phyloP scores from a whole-genome alignment of 768 basidiomycete genomes.

The Tylopilus sp. region DNA sequence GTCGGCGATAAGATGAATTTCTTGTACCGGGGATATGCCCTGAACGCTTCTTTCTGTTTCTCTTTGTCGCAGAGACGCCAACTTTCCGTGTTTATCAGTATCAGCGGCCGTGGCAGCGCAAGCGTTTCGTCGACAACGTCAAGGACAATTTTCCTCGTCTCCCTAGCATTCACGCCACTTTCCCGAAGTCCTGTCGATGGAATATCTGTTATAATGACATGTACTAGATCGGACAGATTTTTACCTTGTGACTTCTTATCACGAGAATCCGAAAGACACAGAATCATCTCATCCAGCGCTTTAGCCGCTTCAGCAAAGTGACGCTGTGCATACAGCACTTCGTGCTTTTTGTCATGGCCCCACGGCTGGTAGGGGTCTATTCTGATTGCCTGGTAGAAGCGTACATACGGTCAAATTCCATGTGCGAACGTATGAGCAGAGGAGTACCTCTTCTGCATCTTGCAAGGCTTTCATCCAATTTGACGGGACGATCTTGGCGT shows the following conservation, averaged over 20 bases:
- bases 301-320: conserved; percentile 13
- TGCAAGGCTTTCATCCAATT: conserved; percentile 4
- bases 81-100: conserved; percentile 15
- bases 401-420: neutral
- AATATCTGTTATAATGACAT: neutral
- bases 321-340: neutral
- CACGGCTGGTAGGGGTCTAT: conserved; percentile 12
- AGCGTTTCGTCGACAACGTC: neutral
- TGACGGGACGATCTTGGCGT: neutral
- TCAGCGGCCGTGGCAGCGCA: conserved; percentile 4
- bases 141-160: neutral
- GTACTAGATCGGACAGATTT: neutral
- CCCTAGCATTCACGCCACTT: neutral
- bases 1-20: conserved; percentile 8
- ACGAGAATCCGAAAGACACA: neutral
- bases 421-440: neutral
- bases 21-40: conserved; percentile 12
- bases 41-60: conserved; percentile 7
- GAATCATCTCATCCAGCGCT: conserved; percentile 9
- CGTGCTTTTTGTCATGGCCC: conserved; percentile 16
- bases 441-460: conserved; percentile 17
- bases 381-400: conserved; percentile 9
- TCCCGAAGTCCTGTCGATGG: conserved; percentile 5
- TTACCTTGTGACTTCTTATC: conserved; percentile 7
- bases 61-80: conserved; percentile 12